Base-by-base conservation (phyloP, 768 basidiomycete species). In the Agrocybe pediades region DNA sequence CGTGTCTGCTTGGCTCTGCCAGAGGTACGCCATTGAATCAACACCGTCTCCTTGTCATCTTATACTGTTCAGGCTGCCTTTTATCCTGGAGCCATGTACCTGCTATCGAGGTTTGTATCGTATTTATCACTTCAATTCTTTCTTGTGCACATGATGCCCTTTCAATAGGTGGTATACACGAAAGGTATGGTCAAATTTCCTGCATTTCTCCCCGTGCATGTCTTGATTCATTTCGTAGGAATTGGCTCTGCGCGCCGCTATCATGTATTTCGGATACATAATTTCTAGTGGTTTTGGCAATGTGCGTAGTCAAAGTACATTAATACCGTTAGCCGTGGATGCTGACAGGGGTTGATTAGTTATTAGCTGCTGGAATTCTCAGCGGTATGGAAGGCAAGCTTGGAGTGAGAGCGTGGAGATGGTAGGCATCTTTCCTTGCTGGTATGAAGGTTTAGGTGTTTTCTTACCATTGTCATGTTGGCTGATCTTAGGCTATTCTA, bases 291-390 rank as follows among this genome's bases (percentile, higher is more conserved):
- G 86, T 4, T 86, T 87, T 58, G 85, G 87, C 45, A 74, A 79
- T 41, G 85, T 86, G 52, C 60, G 82, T 63, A 30, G 29, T 30
- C 13, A n/a, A n/a, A n/a, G n/a, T n/a, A n/a, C n/a, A 43, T 36
- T 29, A 2, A n/a, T n/a, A 27, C 16, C 6, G 42, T 23, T 16
- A 30, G 36, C 16, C 9, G 7, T 16, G 17, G 9, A 21, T 7
- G 8, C 8, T 46, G 7, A 25, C 11, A 13, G 3, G 7, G 11
- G 3, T 19, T 20, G 6, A 9, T 27, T 54, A 87, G 82, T 65
- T 88, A 3, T 81, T 90, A 60, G 89, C 87, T 17, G 87, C 88
- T 13, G 88, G 86, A 7, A 86, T 90, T 51, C 74, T 92, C 11
- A 69, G 74, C 2, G 76, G 74, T 33, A 86, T 90, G 87, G 79